phyloP scores from a whole-genome alignment of 164 flowering plant species.

The Houttuynia cordata region DNA sequence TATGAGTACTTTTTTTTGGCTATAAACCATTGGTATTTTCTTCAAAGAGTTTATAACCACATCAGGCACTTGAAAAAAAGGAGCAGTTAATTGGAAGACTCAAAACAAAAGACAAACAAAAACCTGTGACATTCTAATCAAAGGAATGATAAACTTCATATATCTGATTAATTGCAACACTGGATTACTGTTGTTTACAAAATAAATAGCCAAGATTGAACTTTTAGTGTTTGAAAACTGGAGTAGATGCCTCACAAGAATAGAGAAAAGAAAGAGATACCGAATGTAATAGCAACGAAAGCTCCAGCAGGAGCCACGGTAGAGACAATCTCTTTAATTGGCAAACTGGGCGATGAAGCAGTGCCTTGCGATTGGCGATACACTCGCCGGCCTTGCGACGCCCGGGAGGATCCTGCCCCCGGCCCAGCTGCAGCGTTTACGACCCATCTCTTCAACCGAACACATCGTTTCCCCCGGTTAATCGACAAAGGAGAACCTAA shows the following conservation, averaged over 20 bases:
- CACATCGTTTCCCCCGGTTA: background rate
- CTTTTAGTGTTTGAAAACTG: no score
- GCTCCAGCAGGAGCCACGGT: conserved; percentile 5
- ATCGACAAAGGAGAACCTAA: background rate
- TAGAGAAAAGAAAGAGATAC: background rate
- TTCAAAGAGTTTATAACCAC: background rate
- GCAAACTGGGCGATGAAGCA: background rate
- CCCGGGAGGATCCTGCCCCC: background rate
- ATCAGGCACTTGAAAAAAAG: background rate
- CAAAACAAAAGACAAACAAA: background rate
- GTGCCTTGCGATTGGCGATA: conserved; percentile 6
- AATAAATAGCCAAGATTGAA: no score
- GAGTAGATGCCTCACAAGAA: no score
- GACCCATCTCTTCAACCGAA: background rate
- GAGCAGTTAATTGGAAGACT: background rate
- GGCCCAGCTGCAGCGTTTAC: background rate
- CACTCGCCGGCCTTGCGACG: background rate
- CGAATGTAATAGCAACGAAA: conserved; percentile 6
- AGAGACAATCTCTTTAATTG: conserved; percentile 1
- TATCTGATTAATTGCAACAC: background rate
- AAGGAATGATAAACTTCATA: background rate
- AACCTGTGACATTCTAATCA: no score
- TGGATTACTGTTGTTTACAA: background rate
- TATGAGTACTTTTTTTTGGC: no score
- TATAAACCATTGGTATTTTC: no score